Evolutionary conservation across 495 filamentous ascomycete species (phyloP), one percentile per base, ranked within the genome.

Genomic region (Trichocladium uniseriatum): DNA sequence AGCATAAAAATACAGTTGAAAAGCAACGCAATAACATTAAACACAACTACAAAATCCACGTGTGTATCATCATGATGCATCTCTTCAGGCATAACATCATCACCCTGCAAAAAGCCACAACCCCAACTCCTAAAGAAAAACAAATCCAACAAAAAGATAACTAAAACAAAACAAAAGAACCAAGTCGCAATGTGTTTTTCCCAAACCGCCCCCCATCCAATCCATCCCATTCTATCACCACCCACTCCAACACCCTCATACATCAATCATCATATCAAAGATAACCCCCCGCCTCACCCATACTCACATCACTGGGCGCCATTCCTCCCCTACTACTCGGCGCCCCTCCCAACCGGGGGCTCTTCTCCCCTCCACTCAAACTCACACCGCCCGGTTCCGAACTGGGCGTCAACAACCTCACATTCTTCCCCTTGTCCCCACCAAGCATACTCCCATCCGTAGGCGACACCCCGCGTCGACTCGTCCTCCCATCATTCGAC

Each of bases 381-480:
- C 56, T 58, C 1, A 47, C 60, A 0, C 61, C 61, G 8, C 56
- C 61, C 2, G 61, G 56, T 34, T 62, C 61, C 27, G 53, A 59
- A 10, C 49, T 42, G 14, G 62, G 60, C 31, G 60, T 62, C 29
- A 55, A 21, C 51, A 61, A 48, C 27, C 55, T 42, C 21, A 49
- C 46, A 10, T 39, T 47, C 52, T 51, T 49, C 9, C 45, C 41
- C 2, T 5, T n/a, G 16, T 7, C 29, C 19, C 5, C 6, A 1
- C 28, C 38, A 5, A 32, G 31, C 9, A 32, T 5, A 10, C 31
- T 11, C 5, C 5, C 31, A 27, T 27, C 24, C 3, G 8, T 4
- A 3, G 24, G 24, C 24, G 24, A 27, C 24, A 8, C 24, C 5
- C 31, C 31, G 31, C 31, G 31, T 3, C 43, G 6, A 22, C 43